A percentile compares a stretch with the other conserved stretches of the same genome.
Evolutionary conservation across 805 yeast species (phyloP).

Genomic region (Scheffersomyces lignosus): DNA sequence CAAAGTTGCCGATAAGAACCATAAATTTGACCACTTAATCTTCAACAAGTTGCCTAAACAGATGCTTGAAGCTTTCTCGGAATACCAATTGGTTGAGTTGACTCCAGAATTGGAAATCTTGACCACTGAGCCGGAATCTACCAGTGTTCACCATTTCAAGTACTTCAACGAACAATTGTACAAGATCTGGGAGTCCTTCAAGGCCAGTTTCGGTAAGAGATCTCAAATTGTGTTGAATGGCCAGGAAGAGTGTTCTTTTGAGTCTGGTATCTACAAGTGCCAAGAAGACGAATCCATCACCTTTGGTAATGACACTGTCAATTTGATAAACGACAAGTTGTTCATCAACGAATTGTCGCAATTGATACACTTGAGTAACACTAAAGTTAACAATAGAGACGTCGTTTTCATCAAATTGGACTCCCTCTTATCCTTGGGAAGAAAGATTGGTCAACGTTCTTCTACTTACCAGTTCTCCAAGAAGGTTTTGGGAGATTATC

Average conservation of each 20-base stretch:
- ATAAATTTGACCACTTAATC: conserved; percentile 11
- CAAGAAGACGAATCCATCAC: too few relatives aligned
- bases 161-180: conserved; percentile 32
- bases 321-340: conserved; percentile 43
- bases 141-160: conserved; percentile 18
- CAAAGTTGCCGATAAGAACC: conserved; percentile 12
- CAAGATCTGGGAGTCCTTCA: conserved; percentile 37
- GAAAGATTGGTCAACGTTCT: conserved; percentile 44
- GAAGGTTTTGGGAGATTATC: conserved; percentile 26
- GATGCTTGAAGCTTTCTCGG: conserved; percentile 3
- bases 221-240: too few relatives aligned
- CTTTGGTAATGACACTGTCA: conserved; percentile 15
- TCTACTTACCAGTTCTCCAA: conserved; percentile 41
- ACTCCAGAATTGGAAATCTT: conserved; percentile 26
- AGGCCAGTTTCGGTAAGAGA: conserved; percentile 13
- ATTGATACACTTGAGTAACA: conserved; percentile 38
- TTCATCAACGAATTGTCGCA: conserved; percentile 52
- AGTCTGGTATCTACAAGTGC: too few relatives aligned
- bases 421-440: conserved; percentile 42
- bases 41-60: conserved; percentile 20
- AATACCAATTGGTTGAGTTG: conserved; percentile 14
- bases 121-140: conserved; percentile 4
- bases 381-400: conserved; percentile 18
- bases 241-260: too few relatives aligned
- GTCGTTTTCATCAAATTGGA: conserved; percentile 40